These are phyloP conservation scores for Gnaphalium uliginosum DNA, from an alignment of 129 eudicot genomes.

Conservation along the genomic window DNA sequence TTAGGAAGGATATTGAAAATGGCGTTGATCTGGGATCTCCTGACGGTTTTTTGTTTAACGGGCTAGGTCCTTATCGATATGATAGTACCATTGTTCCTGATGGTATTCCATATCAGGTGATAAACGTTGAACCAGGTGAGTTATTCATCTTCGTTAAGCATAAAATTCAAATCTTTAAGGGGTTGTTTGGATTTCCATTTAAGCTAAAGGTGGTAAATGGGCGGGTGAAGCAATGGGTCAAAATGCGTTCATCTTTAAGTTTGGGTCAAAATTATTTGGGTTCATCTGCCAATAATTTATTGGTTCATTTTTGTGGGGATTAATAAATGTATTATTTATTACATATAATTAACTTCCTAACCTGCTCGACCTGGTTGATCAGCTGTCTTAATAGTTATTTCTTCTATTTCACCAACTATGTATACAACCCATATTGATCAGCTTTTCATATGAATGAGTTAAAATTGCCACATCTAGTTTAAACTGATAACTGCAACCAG, in stretches of 20 bases:
- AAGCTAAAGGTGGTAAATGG: not conserved
- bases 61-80: slow-evolving; percentile 87
- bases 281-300: not conserved
- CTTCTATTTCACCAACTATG: not conserved
- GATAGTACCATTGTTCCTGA: slow-evolving; percentile 57
- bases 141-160: slow-evolving; percentile 23
- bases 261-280: not conserved
- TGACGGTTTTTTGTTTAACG: slow-evolving; percentile 83
- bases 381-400: not conserved
- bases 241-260: not conserved
- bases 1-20: slow-evolving; percentile 62
- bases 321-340: not conserved
- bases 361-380: not conserved
- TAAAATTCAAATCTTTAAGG: slow-evolving; percentile 7
- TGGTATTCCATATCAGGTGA: slow-evolving; percentile 56
- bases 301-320: not conserved
- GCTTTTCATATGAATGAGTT: not conserved
- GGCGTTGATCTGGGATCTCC: slow-evolving; percentile 84
- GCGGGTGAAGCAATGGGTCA: not conserved
- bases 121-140: slow-evolving; percentile 93
- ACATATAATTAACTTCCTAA: not conserved
- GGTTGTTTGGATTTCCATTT: slow-evolving; percentile 2
- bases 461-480: not conserved
- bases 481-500: not conserved
- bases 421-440: not conserved